Percentiles rank a stretch among this genome's conserved stretches.
These are phyloP conservation scores for Pythium dissotocum DNA, from an alignment of 352 stramenopile genomes.

Conservation along the genomic window DNA sequence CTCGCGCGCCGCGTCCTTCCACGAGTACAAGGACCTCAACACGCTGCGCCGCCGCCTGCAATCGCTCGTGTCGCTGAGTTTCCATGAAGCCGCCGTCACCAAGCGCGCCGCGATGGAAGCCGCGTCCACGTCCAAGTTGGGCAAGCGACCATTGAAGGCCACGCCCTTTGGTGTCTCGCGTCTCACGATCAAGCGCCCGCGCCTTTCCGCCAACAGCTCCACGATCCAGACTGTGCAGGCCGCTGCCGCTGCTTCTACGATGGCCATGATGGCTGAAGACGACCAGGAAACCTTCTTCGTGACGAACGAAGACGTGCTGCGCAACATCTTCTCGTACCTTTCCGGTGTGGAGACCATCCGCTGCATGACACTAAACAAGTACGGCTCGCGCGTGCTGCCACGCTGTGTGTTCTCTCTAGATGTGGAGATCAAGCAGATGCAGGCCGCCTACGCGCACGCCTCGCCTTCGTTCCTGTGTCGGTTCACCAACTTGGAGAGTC, in stretches of 20 bases:
- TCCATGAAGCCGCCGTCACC: slow-evolving; percentile 77
- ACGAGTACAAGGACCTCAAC: slow-evolving; percentile 86
- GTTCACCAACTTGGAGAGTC: slow-evolving; percentile 56
- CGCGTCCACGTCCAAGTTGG: slow-evolving; percentile 34
- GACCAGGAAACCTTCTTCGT: slow-evolving; percentile 50
- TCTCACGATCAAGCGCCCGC: slow-evolving; percentile 61
- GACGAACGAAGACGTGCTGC: slow-evolving; percentile 72
- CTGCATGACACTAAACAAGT: slow-evolving; percentile 64
- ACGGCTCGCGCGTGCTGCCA: slow-evolving; percentile 55
- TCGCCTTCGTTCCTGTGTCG: slow-evolving; percentile 46
- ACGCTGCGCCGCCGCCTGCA: slow-evolving; percentile 77
- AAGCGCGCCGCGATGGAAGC: slow-evolving; percentile 37
- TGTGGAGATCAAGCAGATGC: slow-evolving; percentile 53
- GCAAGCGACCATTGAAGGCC: slow-evolving; percentile 51
- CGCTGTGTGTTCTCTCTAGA: slow-evolving; percentile 59
- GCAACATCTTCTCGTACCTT: slow-evolving; percentile 68
- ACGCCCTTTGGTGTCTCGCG: slow-evolving; percentile 61
- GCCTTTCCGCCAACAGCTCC: slow-evolving; percentile 13
- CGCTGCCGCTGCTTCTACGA: slow-evolving; percentile 5
- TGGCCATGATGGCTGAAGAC: neutral
- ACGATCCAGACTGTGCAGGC: neutral
- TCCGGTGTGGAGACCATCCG: slow-evolving; percentile 64
- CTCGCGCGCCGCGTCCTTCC: slow-evolving; percentile 75
- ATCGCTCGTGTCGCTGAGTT: slow-evolving; percentile 86
- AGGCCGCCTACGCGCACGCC: slow-evolving; percentile 40